A percentile compares a stretch with the other conserved stretches of the same genome.
phyloP scores from a whole-genome alignment of 2,329 filamentous ascomycete species.

The Venturia pyrina region DNA sequence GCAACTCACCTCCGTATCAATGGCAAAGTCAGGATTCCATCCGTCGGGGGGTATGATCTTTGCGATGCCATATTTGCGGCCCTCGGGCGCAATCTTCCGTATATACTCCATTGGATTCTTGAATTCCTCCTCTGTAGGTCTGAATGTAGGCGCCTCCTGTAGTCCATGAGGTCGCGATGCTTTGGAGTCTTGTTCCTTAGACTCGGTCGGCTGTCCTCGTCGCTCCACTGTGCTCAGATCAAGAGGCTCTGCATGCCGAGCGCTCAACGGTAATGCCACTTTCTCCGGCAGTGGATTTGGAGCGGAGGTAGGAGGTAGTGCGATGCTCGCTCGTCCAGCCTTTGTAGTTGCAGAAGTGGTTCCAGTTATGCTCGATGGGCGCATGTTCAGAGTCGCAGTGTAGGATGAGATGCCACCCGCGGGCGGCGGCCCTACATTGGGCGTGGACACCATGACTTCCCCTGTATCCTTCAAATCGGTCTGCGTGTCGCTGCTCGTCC shows the following conservation, averaged over 20 bases:
- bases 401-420: background rate
- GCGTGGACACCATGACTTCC: background rate
- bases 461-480: background rate
- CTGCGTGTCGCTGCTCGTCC: background rate
- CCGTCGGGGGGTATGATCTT: conserved; percentile 89
- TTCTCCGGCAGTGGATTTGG: conserved; percentile 9
- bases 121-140: conserved; percentile 87
- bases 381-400: conserved; percentile 10
- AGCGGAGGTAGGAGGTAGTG: background rate
- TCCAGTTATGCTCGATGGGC: conserved; percentile 2
- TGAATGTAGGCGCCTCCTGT: conserved; percentile 81
- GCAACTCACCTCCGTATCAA: conserved; percentile 79
- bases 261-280: conserved; percentile 34
- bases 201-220: conserved; percentile 61
- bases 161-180: conserved; percentile 74
- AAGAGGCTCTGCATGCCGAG: conserved; percentile 56
- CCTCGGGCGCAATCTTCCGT: conserved; percentile 80
- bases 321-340: background rate
- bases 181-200: conserved; percentile 57
- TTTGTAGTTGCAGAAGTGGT: background rate
- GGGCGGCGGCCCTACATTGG: background rate
- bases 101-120: conserved; percentile 91
- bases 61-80: conserved; percentile 79
- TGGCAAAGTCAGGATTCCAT: conserved; percentile 92
- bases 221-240: conserved; percentile 87